Evolutionary conservation across 495 filamentous ascomycete genomes (phyloP).

Genomic region (Letharia columbiana): DNA sequence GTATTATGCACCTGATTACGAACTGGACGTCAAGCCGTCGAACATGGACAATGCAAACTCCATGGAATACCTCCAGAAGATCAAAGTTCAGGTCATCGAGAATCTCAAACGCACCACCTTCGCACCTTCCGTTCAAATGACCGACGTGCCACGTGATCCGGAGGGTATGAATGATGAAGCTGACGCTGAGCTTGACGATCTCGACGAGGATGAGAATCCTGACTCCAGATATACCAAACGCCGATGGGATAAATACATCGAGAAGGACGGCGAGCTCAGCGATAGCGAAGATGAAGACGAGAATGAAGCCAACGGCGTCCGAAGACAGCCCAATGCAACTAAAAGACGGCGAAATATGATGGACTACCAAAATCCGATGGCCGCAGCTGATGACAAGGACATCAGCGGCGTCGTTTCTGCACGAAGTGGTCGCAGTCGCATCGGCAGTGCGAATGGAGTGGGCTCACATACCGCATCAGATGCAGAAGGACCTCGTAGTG

Average conservation of each 20-base stretch:
- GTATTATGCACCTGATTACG: slow-evolving; percentile 97
- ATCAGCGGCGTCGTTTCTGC: slow-evolving; percentile 54
- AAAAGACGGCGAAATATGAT: slow-evolving; percentile 57
- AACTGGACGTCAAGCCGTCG: slow-evolving; percentile 85
- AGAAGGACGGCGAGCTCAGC: slow-evolving; percentile 64
- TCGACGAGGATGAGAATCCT: slow-evolving; percentile 84
- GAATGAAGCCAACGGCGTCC: slow-evolving; percentile 61
- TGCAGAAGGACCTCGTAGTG: slow-evolving; percentile 42
- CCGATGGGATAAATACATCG: slow-evolving; percentile 69
- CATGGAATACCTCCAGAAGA: slow-evolving; percentile 89
- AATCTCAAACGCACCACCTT: slow-evolving; percentile 84
- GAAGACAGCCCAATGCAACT: slow-evolving; percentile 47
- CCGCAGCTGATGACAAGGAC: slow-evolving; percentile 54
- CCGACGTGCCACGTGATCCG: slow-evolving; percentile 76
- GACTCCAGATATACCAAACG: slow-evolving; percentile 78
- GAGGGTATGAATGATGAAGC: slow-evolving; percentile 71
- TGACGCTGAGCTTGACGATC: slow-evolving; percentile 79
- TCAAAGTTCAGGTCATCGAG: slow-evolving; percentile 82
- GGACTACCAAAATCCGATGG: slow-evolving; percentile 58
- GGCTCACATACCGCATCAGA: slow-evolving; percentile 39
- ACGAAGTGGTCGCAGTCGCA: slow-evolving; percentile 25
- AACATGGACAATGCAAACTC: slow-evolving; percentile 99
- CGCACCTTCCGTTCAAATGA: slow-evolving; percentile 89
- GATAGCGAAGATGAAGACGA: slow-evolving; percentile 88
- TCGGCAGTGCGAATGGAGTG: slow-evolving; percentile 34